Conservation (phyloP, 768 basidiomycete species). For the Thelephora aurantiotincta region DNA sequence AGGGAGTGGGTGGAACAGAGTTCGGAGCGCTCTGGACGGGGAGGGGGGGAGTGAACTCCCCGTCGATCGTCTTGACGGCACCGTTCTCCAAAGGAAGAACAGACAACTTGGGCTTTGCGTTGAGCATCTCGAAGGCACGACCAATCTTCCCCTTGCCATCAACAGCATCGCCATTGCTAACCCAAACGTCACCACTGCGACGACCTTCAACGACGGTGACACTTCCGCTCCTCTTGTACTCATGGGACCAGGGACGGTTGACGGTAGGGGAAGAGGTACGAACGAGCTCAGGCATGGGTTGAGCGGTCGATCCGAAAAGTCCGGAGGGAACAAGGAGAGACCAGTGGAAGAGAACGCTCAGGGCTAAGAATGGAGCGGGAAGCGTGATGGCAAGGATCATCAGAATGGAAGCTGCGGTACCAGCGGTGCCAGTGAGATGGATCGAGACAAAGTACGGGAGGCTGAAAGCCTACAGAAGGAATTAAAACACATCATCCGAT, state of each 20-base stretch:
- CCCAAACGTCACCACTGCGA: constrained; percentile 64
- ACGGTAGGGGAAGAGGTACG: constrained; percentile 32
- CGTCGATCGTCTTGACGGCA: constrained; percentile 18
- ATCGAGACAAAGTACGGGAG: constrained; percentile 44
- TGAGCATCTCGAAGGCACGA: constrained; percentile 49
- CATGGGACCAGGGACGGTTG: constrained; percentile 30
- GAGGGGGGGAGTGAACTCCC: constrained; percentile 39
- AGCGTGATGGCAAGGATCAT: constrained; percentile 51
- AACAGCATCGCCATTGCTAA: constrained; percentile 56
- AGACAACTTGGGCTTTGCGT: constrained; percentile 50
- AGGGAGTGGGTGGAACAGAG: constrained; percentile 37
- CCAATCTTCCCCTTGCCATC: constrained; percentile 49
- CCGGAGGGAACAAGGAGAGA: constrained; percentile 55
- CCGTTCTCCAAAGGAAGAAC: constrained; percentile 46
- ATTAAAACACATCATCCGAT: not conserved
- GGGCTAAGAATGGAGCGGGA: constrained; percentile 51
- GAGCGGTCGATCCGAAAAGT: constrained; percentile 37
- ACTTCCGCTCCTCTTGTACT: constrained; percentile 51
- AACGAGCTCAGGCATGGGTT: constrained; percentile 21
- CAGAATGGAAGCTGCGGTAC: constrained; percentile 29
- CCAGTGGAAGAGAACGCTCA: constrained; percentile 44
- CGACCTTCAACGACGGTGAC: constrained; percentile 54
- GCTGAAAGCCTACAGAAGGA: constrained; percentile 32
- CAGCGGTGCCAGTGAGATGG: constrained; percentile 24
- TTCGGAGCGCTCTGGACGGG: constrained; percentile 41